phyloP scores from a whole-genome alignment of 805 yeast species.

The Teunomyces funiuensis region DNA sequence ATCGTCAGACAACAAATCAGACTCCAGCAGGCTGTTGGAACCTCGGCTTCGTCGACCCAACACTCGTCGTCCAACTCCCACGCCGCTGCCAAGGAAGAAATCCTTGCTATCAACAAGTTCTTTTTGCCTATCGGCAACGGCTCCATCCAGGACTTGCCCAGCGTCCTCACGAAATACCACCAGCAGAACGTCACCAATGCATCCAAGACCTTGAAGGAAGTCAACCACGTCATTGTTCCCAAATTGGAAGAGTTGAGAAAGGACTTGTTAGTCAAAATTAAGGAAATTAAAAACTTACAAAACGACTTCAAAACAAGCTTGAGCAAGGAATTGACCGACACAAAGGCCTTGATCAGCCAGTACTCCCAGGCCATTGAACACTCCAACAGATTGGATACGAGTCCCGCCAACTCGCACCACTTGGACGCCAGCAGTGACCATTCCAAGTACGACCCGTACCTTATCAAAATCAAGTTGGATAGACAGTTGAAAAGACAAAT shows the following conservation, averaged over 20 bases:
- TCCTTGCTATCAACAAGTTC: constrained; percentile 42
- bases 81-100: constrained; percentile 26
- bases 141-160: constrained; percentile 81
- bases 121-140: constrained; percentile 79
- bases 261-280: constrained; percentile 79
- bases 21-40: constrained; percentile 66
- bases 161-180: constrained; percentile 54
- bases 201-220: constrained; percentile 48
- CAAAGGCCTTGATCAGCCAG: constrained; percentile 39
- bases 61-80: constrained; percentile 11
- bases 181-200: constrained; percentile 38
- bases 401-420: constrained; percentile 7
- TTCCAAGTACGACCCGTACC: constrained; percentile 74
- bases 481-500: constrained; percentile 75
- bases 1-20: constrained; percentile 78
- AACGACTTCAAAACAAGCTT: constrained; percentile 83
- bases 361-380: constrained; percentile 65
- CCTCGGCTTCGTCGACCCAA: constrained; percentile 6
- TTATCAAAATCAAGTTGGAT: constrained; percentile 70
- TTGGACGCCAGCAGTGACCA: constrained; percentile 35
- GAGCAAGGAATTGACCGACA: constrained; percentile 51
- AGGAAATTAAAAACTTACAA: constrained; percentile 78
- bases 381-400: constrained; percentile 43
- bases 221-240: constrained; percentile 50
- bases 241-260: constrained; percentile 57